Percentiles rank a stretch among this genome's conserved stretches.
These are phyloP conservation scores for Pleurotus cornucopiae DNA, from an alignment of 768 basidiomycete genomes.

Conservation along the genomic window DNA sequence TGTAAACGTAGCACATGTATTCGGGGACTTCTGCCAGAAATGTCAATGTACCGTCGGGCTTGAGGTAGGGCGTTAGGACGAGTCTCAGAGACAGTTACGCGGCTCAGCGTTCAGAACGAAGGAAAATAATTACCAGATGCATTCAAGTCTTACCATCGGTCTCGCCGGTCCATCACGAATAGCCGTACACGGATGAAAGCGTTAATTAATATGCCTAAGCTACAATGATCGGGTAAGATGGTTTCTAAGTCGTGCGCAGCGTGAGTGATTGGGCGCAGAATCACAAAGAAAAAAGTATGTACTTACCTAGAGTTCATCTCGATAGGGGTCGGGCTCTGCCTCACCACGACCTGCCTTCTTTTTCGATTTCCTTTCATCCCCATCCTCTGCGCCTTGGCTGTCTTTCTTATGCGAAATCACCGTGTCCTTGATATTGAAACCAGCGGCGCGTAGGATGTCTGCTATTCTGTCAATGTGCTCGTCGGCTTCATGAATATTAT, in stretches of 20 bases:
- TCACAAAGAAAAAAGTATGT: background rate
- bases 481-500: slow-evolving; percentile 32
- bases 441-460: slow-evolving; percentile 49
- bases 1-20: background rate
- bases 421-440: slow-evolving; percentile 42
- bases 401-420: slow-evolving; percentile 20
- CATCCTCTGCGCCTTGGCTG: slow-evolving; percentile 22
- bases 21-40: background rate
- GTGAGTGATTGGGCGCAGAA: background rate
- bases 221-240: background rate
- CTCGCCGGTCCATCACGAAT: background rate
- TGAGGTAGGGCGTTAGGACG: background rate
- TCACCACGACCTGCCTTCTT: slow-evolving; percentile 13
- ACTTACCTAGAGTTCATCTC: slow-evolving; percentile 8
- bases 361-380: slow-evolving; percentile 25
- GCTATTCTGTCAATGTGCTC: slow-evolving; percentile 31
- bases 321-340: background rate
- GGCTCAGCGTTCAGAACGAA: too few relatives aligned
- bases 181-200: background rate
- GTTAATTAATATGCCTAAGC: background rate
- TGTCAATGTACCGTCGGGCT: background rate
- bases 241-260: background rate
- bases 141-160: too few relatives aligned
- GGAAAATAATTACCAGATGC: too few relatives aligned
- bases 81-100: background rate